Evolutionary conservation across 495 filamentous ascomycete genomes (phyloP), one percentile per base, ranked within the genome.

Genomic region (Rhizodiscina lignyota): DNA sequence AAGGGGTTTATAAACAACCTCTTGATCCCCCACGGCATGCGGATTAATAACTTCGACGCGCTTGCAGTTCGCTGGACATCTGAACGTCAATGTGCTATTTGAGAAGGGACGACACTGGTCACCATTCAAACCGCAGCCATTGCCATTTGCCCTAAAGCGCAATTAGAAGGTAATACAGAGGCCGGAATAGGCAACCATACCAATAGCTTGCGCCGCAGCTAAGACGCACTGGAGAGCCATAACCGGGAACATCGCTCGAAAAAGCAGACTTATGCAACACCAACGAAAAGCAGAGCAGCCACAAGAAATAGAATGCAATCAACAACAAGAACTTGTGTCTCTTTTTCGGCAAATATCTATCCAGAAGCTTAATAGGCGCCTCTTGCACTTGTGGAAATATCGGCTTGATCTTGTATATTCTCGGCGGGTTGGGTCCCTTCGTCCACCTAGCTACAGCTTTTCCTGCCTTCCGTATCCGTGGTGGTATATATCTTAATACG

Each of bases 171-270:
- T 24, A n/a, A 3, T 27, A 37, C 44, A 21, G 13, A 11, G 23
- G 17, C 28, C 4, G 1, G 26, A 23, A 10, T 11, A 8, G 16
- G 8, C 11, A 33, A 13, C 34, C 56, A 37, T 58, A 66, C 70
- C 70, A 74, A 41, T 68, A 60, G 32, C 61, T 56, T 30, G 58
- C 52, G 31, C 53, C 53, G 52, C 69, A 74, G 16, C 58, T 56
- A 18, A 73, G 49, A 35, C 61, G 59, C 15, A 63, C 56, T 2
- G 58, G 58, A 3, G 41, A 38, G 3, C 54, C 56, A 38, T 59
- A 44, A 11, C 54, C 56, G 0, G 44, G 44, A 8, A 61, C 50
- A 23, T 52, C 49, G 5, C 41, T 42, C 1, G 58, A 41, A 41
- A 56, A 59, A 3, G 51, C 48, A 35, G 54, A 58, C 35, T 49